Conservation (phyloP, 1,284 basidiomycete species). For the Irpex rosettiformis region DNA sequence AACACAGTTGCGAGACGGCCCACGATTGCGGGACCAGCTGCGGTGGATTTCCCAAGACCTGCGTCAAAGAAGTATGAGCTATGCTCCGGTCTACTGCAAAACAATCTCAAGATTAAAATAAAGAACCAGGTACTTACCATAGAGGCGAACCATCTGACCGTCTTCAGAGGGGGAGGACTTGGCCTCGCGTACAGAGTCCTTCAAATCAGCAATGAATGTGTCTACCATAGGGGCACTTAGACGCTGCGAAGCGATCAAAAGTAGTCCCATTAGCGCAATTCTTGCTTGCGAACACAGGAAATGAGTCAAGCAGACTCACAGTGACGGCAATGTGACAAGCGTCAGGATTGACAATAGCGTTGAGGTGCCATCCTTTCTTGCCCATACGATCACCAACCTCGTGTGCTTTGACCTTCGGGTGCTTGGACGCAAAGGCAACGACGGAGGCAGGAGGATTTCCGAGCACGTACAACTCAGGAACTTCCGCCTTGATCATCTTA, state of each 20-base stretch:
- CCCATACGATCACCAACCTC: conserved; percentile 91
- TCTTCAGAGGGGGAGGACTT: conserved; percentile 52
- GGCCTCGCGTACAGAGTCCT: conserved; percentile 67
- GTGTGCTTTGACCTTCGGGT: conserved; percentile 63
- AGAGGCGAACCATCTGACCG: conserved; percentile 85
- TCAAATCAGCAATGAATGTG: conserved; percentile 79
- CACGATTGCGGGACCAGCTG: conserved; percentile 85
- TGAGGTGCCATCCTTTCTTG: conserved; percentile 87
- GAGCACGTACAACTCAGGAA: conserved; percentile 81
- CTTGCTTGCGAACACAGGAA: no score
- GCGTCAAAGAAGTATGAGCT: conserved; percentile 1
- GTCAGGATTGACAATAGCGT: conserved; percentile 75
- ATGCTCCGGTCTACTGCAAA: not conserved
- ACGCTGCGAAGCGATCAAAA: conserved; percentile 38
- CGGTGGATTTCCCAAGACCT: conserved; percentile 83
- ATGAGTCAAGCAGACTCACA: conserved; percentile 40
- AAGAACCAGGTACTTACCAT: conserved; percentile 59
- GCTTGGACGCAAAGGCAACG: conserved; percentile 79
- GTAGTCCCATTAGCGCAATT: not conserved
- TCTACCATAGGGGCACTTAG: conserved; percentile 78
- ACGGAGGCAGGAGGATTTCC: conserved; percentile 90
- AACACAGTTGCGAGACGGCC: conserved; percentile 80
- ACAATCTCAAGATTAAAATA: conserved; percentile 3
- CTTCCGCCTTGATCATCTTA: conserved; percentile 54
- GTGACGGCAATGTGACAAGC: conserved; percentile 95